These are phyloP conservation scores for Arthrobotrys megalospora DNA, from an alignment of 2,329 filamentous ascomycete genomes.

Conservation along the genomic window DNA sequence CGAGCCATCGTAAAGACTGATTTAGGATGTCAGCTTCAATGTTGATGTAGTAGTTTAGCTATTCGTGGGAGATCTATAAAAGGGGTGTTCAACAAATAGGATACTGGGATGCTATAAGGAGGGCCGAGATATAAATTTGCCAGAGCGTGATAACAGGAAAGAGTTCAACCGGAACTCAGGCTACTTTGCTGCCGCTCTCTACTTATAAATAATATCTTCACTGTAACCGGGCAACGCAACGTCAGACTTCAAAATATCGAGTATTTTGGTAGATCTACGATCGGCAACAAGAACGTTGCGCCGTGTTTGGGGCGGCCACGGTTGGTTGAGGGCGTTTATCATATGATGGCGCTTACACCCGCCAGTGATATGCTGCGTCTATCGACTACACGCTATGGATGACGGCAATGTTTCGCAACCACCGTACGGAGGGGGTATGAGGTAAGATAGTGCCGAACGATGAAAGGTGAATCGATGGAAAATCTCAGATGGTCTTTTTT, in stretches of 20 bases:
- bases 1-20: background rate
- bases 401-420: too few relatives aligned
- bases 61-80: background rate
- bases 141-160: background rate
- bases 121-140: background rate
- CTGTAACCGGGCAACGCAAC: background rate
- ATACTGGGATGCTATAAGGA: background rate
- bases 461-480: too few relatives aligned
- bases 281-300: background rate
- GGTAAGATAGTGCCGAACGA: too few relatives aligned
- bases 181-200: background rate
- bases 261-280: constrained; percentile 12
- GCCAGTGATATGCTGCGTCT: background rate
- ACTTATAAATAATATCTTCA: background rate
- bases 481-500: background rate
- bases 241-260: background rate
- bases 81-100: constrained; percentile 1
- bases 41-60: background rate
- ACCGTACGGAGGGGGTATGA: too few relatives aligned
- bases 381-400: too few relatives aligned
- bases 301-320: background rate
- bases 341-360: background rate
- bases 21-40: background rate
- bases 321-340: background rate
- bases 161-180: background rate